phyloP scores from a whole-genome alignment of 495 filamentous ascomycete species.

The Talaromyces nanjingensis region DNA sequence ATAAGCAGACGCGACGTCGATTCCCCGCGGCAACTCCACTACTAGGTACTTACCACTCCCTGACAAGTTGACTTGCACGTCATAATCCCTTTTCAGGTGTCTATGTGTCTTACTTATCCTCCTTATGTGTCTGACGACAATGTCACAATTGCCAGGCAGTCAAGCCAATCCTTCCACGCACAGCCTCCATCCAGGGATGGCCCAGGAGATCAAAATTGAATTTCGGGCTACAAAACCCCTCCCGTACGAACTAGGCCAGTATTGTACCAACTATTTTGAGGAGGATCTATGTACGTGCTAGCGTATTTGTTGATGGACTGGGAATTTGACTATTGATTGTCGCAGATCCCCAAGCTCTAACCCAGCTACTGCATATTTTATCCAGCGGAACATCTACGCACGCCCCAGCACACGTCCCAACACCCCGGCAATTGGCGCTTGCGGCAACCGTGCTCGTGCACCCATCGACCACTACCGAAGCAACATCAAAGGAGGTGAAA shows the following conservation, averaged over 20 bases:
- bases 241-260: conserved; percentile 54
- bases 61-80: too few species aligned
- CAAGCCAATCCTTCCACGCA: conserved; percentile 4
- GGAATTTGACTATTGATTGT: conserved; percentile 10
- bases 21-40: not conserved
- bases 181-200: conserved; percentile 17
- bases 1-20: not conserved
- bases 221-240: conserved; percentile 50
- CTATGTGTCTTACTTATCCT: not conserved
- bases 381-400: conserved; percentile 43
- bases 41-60: not conserved
- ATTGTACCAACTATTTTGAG: conserved; percentile 67
- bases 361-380: conserved; percentile 58
- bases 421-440: conserved; percentile 55
- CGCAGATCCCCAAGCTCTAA: conserved; percentile 61
- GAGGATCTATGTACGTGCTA: conserved; percentile 60
- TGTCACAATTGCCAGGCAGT: not conserved
- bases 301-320: not conserved
- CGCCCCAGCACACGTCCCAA: conserved; percentile 41
- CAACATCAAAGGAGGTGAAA: conserved; percentile 41
- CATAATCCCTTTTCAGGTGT: not conserved
- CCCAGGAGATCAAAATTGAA: conserved; percentile 13
- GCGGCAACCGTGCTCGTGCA: conserved; percentile 63
- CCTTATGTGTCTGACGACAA: not conserved
- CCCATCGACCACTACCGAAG: conserved; percentile 59